A percentile compares a stretch with the other conserved stretches of the same genome.
Evolutionary conservation across 2,329 filamentous ascomycete genomes (phyloP).

Genomic region (Ophiocordyceps sinensis): DNA sequence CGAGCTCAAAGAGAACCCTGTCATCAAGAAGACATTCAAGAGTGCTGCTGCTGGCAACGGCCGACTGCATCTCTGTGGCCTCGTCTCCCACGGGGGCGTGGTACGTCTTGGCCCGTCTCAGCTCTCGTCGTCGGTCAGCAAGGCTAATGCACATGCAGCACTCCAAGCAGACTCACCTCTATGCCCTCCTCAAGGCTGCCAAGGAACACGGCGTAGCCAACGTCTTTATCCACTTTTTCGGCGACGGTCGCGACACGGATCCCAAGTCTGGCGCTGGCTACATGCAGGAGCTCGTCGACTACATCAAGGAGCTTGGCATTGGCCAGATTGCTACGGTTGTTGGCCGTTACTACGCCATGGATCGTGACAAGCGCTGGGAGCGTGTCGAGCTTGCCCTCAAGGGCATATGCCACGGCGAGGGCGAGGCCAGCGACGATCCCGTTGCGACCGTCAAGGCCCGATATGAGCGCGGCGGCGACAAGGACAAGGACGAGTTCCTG

Average conservation of each 20-base stretch:
- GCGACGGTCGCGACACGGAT: constrained; percentile 93
- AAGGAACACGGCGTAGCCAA: constrained; percentile 78
- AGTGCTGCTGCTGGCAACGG: constrained; percentile 78
- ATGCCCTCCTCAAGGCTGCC: constrained; percentile 74
- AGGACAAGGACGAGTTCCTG: constrained; percentile 91
- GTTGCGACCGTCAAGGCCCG: constrained; percentile 75
- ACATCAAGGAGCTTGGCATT: constrained; percentile 67
- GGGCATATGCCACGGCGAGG: constrained; percentile 73
- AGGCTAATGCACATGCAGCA: constrained; percentile 35
- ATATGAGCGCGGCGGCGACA: constrained; percentile 54
- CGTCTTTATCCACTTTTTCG: constrained; percentile 98
- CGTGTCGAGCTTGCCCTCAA: constrained; percentile 81
- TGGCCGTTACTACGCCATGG: constrained; percentile 96
- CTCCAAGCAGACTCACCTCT: constrained; percentile 87
- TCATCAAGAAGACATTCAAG: constrained; percentile 63
- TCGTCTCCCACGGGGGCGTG: constrained; percentile 91
- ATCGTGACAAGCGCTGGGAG: constrained; percentile 99
- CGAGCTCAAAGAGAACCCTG: constrained; percentile 61
- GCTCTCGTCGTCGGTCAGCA: neutral
- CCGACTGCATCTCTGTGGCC: constrained; percentile 78
- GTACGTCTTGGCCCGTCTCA: constrained; percentile 27
- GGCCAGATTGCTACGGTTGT: constrained; percentile 88
- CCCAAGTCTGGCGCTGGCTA: constrained; percentile 85
- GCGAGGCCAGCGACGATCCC: constrained; percentile 72
- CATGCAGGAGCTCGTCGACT: constrained; percentile 72